These are phyloP conservation scores for Harringtonia lauricola DNA, from an alignment of 2,329 filamentous ascomycete species.

Conservation along the genomic window DNA sequence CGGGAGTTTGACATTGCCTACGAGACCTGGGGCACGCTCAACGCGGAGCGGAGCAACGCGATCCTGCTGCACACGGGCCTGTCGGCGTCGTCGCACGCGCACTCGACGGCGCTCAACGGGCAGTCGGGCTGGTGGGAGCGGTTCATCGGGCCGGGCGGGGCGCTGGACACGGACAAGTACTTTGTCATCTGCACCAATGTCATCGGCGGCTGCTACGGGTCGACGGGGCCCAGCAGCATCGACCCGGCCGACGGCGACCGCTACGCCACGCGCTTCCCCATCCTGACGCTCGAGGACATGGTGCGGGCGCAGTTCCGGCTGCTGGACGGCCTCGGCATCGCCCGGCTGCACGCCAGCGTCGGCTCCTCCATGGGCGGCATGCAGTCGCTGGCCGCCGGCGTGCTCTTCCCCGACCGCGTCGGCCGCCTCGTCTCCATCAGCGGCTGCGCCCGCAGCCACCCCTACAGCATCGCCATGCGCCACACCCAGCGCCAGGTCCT, in stretches of 20 bases:
- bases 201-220: constrained; percentile 90
- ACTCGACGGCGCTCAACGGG: constrained; percentile 76
- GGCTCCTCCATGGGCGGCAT: constrained; percentile 98
- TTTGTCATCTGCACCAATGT: constrained; percentile 96
- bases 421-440: constrained; percentile 78
- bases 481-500: constrained; percentile 95
- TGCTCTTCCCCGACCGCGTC: constrained; percentile 73
- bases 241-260: constrained; percentile 80
- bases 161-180: constrained; percentile 84
- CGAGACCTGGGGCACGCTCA: constrained; percentile 81
- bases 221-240: constrained; percentile 77
- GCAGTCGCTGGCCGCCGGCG: constrained; percentile 83
- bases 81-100: constrained; percentile 94
- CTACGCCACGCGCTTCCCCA: constrained; percentile 92
- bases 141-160: constrained; percentile 82
- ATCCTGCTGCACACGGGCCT: constrained; percentile 90
- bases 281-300: constrained; percentile 95
- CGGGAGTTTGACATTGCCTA: constrained; percentile 85
- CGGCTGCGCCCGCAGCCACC: constrained; percentile 87
- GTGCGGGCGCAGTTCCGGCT: constrained; percentile 89
- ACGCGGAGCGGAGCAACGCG: constrained; percentile 71
- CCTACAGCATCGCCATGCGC: constrained; percentile 97
- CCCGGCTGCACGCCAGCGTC: constrained; percentile 79
- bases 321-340: constrained; percentile 66
- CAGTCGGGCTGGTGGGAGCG: constrained; percentile 98